Conservation (phyloP, 805 yeast genomes). For the Metschnikowia amazonensis region DNA sequence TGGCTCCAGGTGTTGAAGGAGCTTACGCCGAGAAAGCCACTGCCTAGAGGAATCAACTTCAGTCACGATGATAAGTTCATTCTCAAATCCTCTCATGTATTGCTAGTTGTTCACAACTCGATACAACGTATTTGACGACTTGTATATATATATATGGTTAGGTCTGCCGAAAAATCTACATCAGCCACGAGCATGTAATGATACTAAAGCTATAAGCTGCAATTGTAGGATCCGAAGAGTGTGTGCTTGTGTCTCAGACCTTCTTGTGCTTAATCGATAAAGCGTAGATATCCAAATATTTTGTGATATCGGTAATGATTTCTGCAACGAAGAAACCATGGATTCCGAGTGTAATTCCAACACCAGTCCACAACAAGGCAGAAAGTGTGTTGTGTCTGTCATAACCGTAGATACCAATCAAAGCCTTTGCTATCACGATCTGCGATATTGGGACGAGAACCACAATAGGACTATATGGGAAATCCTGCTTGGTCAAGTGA, state of each 20-base stretch:
- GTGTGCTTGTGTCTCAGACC: conserved; percentile 20
- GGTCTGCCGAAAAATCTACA: conserved; percentile 2
- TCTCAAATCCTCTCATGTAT: conserved; percentile 2
- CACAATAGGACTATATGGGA: conserved; percentile 72
- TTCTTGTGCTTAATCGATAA: conserved; percentile 78
- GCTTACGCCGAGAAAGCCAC: conserved; percentile 34
- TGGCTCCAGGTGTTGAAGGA: conserved; percentile 63
- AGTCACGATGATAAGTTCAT: conserved; percentile 4
- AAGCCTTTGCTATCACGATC: conserved; percentile 31
- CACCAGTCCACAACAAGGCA: conserved; percentile 60
- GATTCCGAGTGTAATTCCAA: conserved; percentile 62
- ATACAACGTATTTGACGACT: conserved; percentile 19
- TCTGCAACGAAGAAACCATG: conserved; percentile 72
- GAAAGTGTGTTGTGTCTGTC: conserved; percentile 42
- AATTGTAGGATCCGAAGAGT: too few relatives aligned
- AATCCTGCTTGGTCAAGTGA: conserved; percentile 74
- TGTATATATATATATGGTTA: conserved; percentile 20
- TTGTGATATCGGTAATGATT: conserved; percentile 74
- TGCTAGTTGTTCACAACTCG: conserved; percentile 1
- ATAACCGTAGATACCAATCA: conserved; percentile 35
- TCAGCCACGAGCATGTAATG: neutral
- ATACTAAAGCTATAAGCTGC: neutral
- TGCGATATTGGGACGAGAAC: conserved; percentile 61
- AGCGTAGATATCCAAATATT: conserved; percentile 80
- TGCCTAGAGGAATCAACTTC: conserved; percentile 15